Percentiles rank a stretch among this genome's conserved stretches.
These are phyloP conservation scores for Mrakia frigida DNA, from an alignment of 768 basidiomycete species.

Conservation along the genomic window DNA sequence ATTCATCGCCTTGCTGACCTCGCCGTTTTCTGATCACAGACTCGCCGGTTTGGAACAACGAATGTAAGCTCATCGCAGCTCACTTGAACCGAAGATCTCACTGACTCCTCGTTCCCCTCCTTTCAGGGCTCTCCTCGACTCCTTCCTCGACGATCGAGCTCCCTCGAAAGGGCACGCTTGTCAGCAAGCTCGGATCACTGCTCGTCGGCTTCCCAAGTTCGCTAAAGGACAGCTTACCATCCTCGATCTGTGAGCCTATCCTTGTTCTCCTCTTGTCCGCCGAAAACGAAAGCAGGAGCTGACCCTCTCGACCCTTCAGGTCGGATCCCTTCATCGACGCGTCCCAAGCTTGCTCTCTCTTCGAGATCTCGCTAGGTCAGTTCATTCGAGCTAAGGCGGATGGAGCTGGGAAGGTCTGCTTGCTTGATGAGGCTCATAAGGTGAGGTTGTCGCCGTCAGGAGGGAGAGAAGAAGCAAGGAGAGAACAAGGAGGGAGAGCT, in stretches of 20 bases:
- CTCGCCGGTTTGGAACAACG: neutral
- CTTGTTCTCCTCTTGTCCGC: neutral
- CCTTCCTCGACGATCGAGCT: neutral
- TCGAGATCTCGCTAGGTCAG: neutral
- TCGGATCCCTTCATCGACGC: conserved; percentile 10
- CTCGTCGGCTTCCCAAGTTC: neutral
- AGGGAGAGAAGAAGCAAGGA: too few species aligned
- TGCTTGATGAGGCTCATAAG: conserved; percentile 7
- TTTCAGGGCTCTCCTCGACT: neutral
- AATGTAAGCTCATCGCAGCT: neutral
- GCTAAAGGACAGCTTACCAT: conserved; percentile 1
- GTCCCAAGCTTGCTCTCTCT: neutral
- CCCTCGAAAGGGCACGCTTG: neutral
- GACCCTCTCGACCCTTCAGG: neutral
- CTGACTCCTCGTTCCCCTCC: neutral
- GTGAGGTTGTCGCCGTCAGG: neutral
- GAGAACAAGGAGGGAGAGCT: neutral
- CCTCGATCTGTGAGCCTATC: neutral
- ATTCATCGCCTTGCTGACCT: neutral
- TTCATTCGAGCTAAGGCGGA: neutral
- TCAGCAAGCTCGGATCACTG: neutral
- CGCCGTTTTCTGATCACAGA: neutral
- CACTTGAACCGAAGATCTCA: neutral
- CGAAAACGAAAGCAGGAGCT: neutral
- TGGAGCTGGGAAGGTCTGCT: neutral